phyloP scores from a whole-genome alignment of 2,329 filamentous ascomycete genomes.

The Alternaria novae-zelandiae region DNA sequence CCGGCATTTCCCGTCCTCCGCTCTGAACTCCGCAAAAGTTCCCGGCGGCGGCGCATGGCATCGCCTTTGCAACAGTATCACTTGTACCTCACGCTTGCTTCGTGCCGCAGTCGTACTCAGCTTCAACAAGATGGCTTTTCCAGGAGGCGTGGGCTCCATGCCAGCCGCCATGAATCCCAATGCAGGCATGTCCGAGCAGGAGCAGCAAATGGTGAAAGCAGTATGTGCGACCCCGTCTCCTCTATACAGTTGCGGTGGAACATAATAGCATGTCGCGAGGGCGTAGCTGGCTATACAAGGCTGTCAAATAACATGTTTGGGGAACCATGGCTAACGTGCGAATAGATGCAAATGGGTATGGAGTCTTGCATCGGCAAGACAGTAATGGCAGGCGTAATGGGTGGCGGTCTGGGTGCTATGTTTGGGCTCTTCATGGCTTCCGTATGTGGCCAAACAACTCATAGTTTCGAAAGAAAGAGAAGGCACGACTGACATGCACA shows the following conservation, averaged over 20 bases:
- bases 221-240: conserved; percentile 30
- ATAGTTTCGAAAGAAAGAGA: neutral
- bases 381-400: conserved; percentile 87
- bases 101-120: neutral
- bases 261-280: neutral
- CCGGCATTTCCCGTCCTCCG: conserved; percentile 43
- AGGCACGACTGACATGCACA: conserved; percentile 45
- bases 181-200: conserved; percentile 52
- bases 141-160: conserved; percentile 32
- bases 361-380: conserved; percentile 92
- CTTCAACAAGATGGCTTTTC: conserved; percentile 37
- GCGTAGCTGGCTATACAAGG: neutral
- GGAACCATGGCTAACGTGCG: conserved; percentile 6
- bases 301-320: neutral
- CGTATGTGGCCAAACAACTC: conserved; percentile 60
- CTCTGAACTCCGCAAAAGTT: conserved; percentile 44
- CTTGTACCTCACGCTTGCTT: neutral
- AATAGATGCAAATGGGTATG: conserved; percentile 81
- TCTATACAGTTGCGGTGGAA: neutral
- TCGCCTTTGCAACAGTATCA: conserved; percentile 11
- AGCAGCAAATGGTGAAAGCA: conserved; percentile 57
- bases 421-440: conserved; percentile 99
- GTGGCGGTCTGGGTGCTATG: conserved; percentile 89
- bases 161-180: conserved; percentile 41
- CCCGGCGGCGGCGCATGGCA: conserved; percentile 17